These are phyloP conservation scores for Suillus brevipes DNA, from an alignment of 768 basidiomycete genomes.

Conservation along the genomic window DNA sequence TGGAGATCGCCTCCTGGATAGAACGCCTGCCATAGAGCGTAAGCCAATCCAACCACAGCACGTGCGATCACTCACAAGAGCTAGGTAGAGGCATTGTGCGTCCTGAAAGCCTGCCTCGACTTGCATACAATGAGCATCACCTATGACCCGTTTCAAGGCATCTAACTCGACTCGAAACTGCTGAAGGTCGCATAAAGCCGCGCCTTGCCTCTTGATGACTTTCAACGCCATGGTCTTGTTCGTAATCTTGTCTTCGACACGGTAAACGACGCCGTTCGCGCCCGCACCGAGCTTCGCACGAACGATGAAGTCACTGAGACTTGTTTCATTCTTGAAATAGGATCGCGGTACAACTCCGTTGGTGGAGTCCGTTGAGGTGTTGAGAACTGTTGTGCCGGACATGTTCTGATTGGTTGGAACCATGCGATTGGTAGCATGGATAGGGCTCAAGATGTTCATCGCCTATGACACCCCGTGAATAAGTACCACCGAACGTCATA, in stretches of 20 bases:
- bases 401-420: background rate
- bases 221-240: conserved; percentile 12
- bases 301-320: conserved; percentile 6
- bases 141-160: conserved; percentile 10
- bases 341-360: background rate
- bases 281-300: conserved; percentile 7
- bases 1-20: conserved; percentile 14
- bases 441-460: conserved; percentile 3
- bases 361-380: background rate
- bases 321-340: background rate
- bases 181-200: background rate
- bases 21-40: conserved; percentile 1
- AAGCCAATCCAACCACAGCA: background rate
- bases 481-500: background rate
- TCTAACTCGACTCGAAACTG: conserved; percentile 6
- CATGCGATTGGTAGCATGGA: background rate
- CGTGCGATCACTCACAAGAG: conserved; percentile 10
- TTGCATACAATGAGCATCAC: conserved; percentile 11
- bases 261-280: conserved; percentile 9
- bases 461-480: background rate
- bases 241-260: conserved; percentile 9
- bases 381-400: background rate
- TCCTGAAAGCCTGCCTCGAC: conserved; percentile 16
- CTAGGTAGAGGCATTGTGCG: conserved; percentile 13
- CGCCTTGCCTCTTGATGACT: conserved; percentile 10